Percentiles rank a stretch among this genome's conserved stretches.
These are phyloP conservation scores for Solanum aculeatissimum DNA, from an alignment of 305 asterid genomes.

Conservation along the genomic window DNA sequence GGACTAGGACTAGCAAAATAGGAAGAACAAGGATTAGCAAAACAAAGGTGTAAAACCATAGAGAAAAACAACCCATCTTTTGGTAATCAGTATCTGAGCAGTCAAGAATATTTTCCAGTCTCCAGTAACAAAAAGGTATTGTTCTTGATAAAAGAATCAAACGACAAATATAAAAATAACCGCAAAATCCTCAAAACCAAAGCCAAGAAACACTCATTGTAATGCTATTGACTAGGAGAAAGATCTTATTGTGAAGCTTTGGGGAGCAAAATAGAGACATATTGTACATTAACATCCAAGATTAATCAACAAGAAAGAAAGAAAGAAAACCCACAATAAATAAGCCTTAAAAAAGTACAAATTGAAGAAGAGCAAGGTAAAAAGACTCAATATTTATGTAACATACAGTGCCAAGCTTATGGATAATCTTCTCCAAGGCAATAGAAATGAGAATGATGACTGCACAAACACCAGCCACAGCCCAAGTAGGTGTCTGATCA, in stretches of 20 bases:
- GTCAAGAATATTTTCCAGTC: neutral
- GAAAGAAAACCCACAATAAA: neutral
- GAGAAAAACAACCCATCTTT: neutral
- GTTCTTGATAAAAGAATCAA: neutral
- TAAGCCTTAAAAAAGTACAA: neutral
- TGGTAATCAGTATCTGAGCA: neutral
- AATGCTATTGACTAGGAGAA: neutral
- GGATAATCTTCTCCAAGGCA: conserved; percentile 53
- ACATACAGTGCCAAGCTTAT: conserved; percentile 53
- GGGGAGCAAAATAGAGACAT: neutral
- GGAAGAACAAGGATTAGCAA: neutral
- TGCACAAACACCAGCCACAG: conserved; percentile 70
- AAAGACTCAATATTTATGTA: neutral
- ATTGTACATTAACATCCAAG: neutral
- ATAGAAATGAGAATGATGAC: conserved; percentile 53
- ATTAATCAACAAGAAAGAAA: neutral
- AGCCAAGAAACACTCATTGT: neutral
- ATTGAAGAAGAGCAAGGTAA: neutral
- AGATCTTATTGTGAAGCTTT: too few species aligned
- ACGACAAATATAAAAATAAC: neutral
- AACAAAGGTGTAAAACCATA: neutral
- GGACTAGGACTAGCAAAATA: neutral
- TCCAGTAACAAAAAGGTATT: neutral
- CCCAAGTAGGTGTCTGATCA: conserved; percentile 75
- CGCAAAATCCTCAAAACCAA: neutral